These are phyloP conservation scores for Triticum dicoccoides DNA, from an alignment of 176 grass and related monocot species.

Conservation along the genomic window DNA sequence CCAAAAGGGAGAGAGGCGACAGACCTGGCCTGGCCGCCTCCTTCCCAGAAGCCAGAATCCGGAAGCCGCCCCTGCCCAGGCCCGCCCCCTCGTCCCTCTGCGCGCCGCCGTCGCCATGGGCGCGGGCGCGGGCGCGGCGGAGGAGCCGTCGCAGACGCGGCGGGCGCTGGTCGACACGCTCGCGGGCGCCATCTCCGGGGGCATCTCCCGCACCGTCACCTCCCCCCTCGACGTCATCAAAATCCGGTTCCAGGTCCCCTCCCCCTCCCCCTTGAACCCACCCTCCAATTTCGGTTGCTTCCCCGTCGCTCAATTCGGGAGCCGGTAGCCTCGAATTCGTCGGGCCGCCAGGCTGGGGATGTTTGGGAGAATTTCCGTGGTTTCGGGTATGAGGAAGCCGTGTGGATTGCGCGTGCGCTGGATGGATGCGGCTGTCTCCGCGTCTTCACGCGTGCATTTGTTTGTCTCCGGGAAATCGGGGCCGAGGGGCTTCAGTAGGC, in stretches of 20 bases:
- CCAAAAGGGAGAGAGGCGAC: neutral
- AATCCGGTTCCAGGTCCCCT: slow-evolving; percentile 91
- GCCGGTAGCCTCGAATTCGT: neutral
- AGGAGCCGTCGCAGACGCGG: slow-evolving; percentile 69
- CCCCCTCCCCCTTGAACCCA: neutral
- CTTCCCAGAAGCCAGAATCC: slow-evolving; percentile 19
- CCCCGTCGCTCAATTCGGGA: neutral
- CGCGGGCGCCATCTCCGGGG: slow-evolving; percentile 84
- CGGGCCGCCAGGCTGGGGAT: neutral
- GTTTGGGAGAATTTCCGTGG: neutral
- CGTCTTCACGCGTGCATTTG: slow-evolving; percentile 1
- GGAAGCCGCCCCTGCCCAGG: neutral
- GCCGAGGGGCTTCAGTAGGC: neutral
- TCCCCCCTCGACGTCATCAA: slow-evolving; percentile 98
- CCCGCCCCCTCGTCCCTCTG: neutral
- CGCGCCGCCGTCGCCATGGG: slow-evolving; percentile 5
- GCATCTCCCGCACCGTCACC: slow-evolving; percentile 86
- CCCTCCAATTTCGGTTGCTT: neutral
- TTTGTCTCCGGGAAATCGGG: neutral
- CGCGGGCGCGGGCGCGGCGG: neutral
- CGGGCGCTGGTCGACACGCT: slow-evolving; percentile 66
- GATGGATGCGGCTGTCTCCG: neutral
- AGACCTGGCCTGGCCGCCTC: slow-evolving; percentile 3
- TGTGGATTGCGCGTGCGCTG: too few relatives aligned
- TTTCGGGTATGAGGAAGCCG: neutral